A percentile compares a stretch with the other conserved stretches of the same genome.
phyloP scores from a whole-genome alignment of 148 eudicot species.

The Chenopodium quinoa region DNA sequence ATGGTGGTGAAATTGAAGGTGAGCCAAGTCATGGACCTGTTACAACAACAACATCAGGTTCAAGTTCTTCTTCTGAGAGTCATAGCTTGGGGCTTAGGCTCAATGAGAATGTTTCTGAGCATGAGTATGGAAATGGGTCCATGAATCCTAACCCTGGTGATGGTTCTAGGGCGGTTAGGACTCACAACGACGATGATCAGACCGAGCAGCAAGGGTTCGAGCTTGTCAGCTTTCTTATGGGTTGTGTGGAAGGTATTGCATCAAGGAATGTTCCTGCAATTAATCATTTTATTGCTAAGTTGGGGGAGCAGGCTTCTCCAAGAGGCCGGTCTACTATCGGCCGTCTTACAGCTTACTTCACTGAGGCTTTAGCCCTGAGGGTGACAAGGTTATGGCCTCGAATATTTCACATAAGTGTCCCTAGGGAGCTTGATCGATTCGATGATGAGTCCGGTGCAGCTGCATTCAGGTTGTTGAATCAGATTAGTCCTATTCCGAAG shows the following conservation, averaged over 20 bases:
- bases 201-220: constrained; percentile 63
- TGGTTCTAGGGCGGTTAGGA: constrained; percentile 32
- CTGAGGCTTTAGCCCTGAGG: constrained; percentile 76
- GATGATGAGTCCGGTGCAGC: constrained; percentile 58
- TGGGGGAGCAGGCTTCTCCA: constrained; percentile 88
- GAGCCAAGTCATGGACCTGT: constrained; percentile 40
- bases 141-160: constrained; percentile 42
- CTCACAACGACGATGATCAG: constrained; percentile 31
- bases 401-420: constrained; percentile 56
- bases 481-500: constrained; percentile 77
- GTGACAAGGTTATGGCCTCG: constrained; percentile 80
- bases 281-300: constrained; percentile 55
- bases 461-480: constrained; percentile 74
- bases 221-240: constrained; percentile 63
- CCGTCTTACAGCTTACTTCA: constrained; percentile 76
- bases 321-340: constrained; percentile 57
- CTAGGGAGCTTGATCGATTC: constrained; percentile 63
- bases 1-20: constrained; percentile 54
- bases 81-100: constrained; percentile 46
- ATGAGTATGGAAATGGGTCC: constrained; percentile 66
- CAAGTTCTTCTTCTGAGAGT: constrained; percentile 72
- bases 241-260: constrained; percentile 66
- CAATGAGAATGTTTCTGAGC: constrained; percentile 36
- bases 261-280: constrained; percentile 54
- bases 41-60: constrained; percentile 42